phyloP scores from a whole-genome alignment of 2,329 filamentous ascomycete species.

The Colletotrichum theobromicola region DNA sequence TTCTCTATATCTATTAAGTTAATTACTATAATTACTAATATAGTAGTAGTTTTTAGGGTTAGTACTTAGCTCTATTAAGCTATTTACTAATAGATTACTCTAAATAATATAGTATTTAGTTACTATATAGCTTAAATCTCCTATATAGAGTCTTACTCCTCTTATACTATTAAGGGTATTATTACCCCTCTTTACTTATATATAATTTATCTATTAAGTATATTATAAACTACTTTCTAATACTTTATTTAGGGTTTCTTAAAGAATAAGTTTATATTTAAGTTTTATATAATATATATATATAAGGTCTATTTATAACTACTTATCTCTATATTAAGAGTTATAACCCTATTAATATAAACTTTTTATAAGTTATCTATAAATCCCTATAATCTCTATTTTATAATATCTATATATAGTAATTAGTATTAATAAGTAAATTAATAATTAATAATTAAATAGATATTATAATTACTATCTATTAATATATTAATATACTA shows the following conservation, averaged over 20 bases:
- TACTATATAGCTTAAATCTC: neutral
- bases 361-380: constrained; percentile 4
- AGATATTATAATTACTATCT: no score
- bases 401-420: neutral
- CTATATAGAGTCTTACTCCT: neutral
- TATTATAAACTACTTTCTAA: neutral
- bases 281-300: neutral
- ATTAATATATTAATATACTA: no score
- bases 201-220: neutral
- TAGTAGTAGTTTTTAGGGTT: neutral
- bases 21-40: constrained; percentile 1
- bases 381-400: constrained; percentile 10
- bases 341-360: neutral
- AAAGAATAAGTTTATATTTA: neutral
- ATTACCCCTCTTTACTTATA: neutral
- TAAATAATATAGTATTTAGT: constrained; percentile 3
- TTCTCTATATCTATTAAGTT: constrained; percentile 29
- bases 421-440: neutral
- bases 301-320: neutral
- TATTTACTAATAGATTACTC: neutral
- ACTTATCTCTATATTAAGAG: neutral
- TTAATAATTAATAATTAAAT: neutral
- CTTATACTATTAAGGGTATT: neutral
- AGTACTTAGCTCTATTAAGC: neutral
- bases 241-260: neutral